Evolutionary conservation across 768 basidiomycete species (phyloP).

Genomic region (Psilocybe azurescens): DNA sequence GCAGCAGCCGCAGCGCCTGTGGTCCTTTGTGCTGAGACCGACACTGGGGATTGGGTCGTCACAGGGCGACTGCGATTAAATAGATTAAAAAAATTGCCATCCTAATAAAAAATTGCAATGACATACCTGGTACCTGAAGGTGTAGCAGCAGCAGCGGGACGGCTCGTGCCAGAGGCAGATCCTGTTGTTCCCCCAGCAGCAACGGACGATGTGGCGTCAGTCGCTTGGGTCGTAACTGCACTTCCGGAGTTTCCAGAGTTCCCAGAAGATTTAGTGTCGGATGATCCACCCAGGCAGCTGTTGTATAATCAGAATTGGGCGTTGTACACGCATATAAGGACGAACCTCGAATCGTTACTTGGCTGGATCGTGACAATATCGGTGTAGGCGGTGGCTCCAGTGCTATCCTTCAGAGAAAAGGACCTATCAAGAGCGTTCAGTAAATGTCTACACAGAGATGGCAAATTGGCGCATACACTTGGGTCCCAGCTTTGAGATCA

Average conservation of each 20-base stretch:
- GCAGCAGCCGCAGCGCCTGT: constrained; percentile 14
- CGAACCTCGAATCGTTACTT: constrained; percentile 42
- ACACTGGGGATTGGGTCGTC: background rate
- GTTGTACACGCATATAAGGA: background rate
- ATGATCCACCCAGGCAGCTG: constrained; percentile 13
- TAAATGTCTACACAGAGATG: background rate
- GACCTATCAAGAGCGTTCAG: constrained; percentile 42
- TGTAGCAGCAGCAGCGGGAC: constrained; percentile 1
- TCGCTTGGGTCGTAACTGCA: constrained; percentile 4
- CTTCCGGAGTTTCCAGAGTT: background rate
- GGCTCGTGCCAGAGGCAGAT: background rate
- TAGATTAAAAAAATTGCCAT: background rate
- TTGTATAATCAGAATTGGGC: background rate
- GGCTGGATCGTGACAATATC: constrained; percentile 50
- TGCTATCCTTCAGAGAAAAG: constrained; percentile 60
- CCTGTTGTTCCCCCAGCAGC: constrained; percentile 2
- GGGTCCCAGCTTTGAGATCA: constrained; percentile 46
- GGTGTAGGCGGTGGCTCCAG: constrained; percentile 57
- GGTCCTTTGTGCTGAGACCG: constrained; percentile 2
- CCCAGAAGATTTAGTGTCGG: background rate
- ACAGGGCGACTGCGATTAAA: constrained; percentile 2
- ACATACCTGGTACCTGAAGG: constrained; percentile 6
- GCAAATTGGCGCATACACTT: constrained; percentile 45
- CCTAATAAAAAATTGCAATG: background rate
- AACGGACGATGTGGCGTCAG: constrained; percentile 11